Evolutionary conservation across 2,329 filamentous ascomycete genomes (phyloP), one percentile per base, ranked within the genome.

Genomic region (Colletotrichum navitas): DNA sequence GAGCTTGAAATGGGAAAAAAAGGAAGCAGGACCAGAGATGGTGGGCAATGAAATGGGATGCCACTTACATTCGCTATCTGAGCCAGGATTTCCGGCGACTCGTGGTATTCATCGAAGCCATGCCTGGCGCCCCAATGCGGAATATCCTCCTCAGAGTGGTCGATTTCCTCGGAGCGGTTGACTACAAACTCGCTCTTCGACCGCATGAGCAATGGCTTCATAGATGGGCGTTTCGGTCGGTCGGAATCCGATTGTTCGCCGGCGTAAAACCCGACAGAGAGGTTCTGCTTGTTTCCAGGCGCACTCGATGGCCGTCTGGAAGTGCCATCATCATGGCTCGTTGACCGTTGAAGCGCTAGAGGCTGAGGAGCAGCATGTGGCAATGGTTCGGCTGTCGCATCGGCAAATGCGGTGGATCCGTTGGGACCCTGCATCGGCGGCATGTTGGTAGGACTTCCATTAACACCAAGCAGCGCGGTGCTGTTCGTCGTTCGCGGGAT

Each of bases 101-200:
- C 93, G 80, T 97, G 94, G 81, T 97, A 94, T 76, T 95, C 93
- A 79, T 97, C 94, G 85, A 96, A 98, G 59, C 95, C 95, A 83
- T 98, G 95, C 60, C 95, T 89, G 80, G 87, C 87, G 10, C 88
- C 88, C 85, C 86, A 88, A 75, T 86, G 85, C 54, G 83, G 81
- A 41, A 85, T 80, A 52, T 86, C 85, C 4, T 86, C 85, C 18
- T 86, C 84, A 36, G 79, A 76, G 61, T 80, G 78, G 52, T 85
- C 84, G 24, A 84, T 81, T 21, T 83, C 78, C 32, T 83, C 81
- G 24, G 66, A 79, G 66, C 77, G 79, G 34, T 83, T 84, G 54
- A 83, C 79, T 36, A 80, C 83, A 75, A 84, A 86, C 75, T 90
- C 88, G 78, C 87, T 90, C 80, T 87, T 88, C 68, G 88, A 89